phyloP scores from a whole-genome alignment of 306 rosid species.

The Trichosanthes truncata region DNA sequence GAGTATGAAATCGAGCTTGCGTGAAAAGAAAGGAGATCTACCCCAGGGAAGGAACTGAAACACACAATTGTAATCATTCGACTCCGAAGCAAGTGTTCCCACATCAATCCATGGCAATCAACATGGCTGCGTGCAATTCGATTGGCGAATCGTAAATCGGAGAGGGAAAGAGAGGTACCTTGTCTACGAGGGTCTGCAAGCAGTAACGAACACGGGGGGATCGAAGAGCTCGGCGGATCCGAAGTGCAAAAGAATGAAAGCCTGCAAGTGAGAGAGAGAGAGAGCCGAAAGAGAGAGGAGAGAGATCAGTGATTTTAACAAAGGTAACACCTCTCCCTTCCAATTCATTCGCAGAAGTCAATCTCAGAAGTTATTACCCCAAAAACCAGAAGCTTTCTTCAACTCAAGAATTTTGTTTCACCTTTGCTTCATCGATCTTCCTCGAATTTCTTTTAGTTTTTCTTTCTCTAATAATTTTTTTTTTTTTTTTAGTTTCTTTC shows the following conservation, averaged over 20 bases:
- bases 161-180: not conserved
- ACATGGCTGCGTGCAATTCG: not conserved
- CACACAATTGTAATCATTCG: not conserved
- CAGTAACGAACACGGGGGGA: not conserved
- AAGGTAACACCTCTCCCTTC: not conserved
- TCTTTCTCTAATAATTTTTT: not conserved
- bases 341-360: not conserved
- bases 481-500: not conserved
- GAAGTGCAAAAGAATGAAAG: not conserved
- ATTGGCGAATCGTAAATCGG: not conserved
- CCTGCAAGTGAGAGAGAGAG: not conserved
- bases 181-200: slow-evolving; percentile 5
- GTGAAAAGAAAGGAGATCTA: slow-evolving; percentile 2
- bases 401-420: not conserved
- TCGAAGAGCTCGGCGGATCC: not conserved
- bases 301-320: not conserved
- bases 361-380: not conserved
- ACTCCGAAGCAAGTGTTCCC: not conserved
- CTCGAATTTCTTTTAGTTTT: not conserved
- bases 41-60: not conserved
- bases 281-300: not conserved
- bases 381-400: not conserved
- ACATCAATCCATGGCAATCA: not conserved
- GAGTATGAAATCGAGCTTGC: not conserved
- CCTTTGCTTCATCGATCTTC: not conserved